Percentiles rank a stretch among this genome's conserved stretches.
These are phyloP conservation scores for Myxozyma mucilagina DNA, from an alignment of 805 yeast species.

Conservation along the genomic window DNA sequence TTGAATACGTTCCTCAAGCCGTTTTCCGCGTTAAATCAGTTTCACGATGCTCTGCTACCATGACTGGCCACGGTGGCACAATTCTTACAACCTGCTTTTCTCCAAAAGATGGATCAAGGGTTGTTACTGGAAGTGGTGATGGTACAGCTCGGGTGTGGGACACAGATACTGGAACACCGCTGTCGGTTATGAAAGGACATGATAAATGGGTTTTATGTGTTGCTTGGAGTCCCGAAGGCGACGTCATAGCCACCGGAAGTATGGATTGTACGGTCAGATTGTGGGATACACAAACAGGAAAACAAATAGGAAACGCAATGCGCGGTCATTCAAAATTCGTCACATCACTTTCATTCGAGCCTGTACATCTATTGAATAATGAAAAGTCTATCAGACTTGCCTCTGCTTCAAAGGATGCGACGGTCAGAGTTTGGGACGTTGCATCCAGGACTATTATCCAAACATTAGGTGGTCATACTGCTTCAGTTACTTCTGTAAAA, in stretches of 20 bases:
- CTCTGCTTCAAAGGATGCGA: conserved; percentile 88
- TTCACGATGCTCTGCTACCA: conserved; percentile 87
- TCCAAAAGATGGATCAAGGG: conserved; percentile 53
- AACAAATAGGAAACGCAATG: conserved; percentile 68
- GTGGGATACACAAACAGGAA: conserved; percentile 81
- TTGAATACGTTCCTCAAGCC: conserved; percentile 92
- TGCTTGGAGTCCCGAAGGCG: conserved; percentile 89
- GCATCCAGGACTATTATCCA: conserved; percentile 61
- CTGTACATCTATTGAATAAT: conserved; percentile 71
- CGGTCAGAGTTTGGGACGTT: conserved; percentile 87
- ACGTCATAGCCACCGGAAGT: conserved; percentile 88
- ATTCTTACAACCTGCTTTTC: conserved; percentile 91
- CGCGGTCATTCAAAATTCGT: conserved; percentile 88
- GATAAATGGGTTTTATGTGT: conserved; percentile 92
- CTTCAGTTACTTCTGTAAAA: conserved; percentile 90
- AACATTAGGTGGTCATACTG: conserved; percentile 83
- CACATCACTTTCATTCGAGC: conserved; percentile 91
- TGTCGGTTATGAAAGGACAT: conserved; percentile 78
- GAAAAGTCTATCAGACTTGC: conserved; percentile 65
- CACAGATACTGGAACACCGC: conserved; percentile 90
- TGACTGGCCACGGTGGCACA: conserved; percentile 94
- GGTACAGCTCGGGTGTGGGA: conserved; percentile 96
- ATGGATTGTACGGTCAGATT: conserved; percentile 88
- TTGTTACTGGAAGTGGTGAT: conserved; percentile 97
- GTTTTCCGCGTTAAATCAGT: conserved; percentile 90